Evolutionary conservation across 345 rosid genomes (phyloP), one percentile per base, ranked within the genome.

Genomic region (Arabidopsis arenosa): DNA sequence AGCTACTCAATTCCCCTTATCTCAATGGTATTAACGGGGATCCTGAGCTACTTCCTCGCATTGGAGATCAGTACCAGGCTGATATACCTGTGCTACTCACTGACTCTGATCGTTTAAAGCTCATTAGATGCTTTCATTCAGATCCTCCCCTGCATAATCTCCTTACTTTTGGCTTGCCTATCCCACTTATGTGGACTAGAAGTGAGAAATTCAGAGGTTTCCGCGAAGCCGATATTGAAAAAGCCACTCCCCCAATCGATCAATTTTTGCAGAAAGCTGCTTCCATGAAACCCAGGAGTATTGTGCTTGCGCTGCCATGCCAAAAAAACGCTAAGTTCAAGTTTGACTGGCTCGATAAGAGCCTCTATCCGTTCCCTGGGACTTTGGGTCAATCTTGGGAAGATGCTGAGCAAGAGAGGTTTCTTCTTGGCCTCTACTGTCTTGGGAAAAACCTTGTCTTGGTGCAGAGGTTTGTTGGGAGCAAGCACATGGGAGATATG

Each of bases 371-470:
- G 9, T 84, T 88, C 70, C 96, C 96, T 35, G 91, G 86, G 28
- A 78, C 80, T 57, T 18, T 73, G 40, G 81, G 86, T 47, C 82
- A 75, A 55, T 54, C 85, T 58, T 90, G 91, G 93, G 63, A 35
- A 60, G 82, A 62, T 49, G 26, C 69, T 30, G 91, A 90, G 72
- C 71, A 54, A 60, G 80, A 82, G 49, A 75, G 81, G 80, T 82
- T 90, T 78, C 93, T 90, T 65, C 93, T 90, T 44, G 90, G 88
- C 58, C 81, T 90, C 75, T 90, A 86, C 79, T 82, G 85, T 74
- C 85, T 90, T 60, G 96, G 93, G 57, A 90, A 85, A 57, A 85
- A 87, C 77, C 86, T 90, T 73, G 77, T 69, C 66, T 79, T 61
- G 63, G 86, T 88, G 59, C 79, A 86, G 79, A 83, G 77, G 47